Base-by-base conservation (phyloP, 495 filamentous ascomycete species). In the Chaetomium cochliodes region DNA sequence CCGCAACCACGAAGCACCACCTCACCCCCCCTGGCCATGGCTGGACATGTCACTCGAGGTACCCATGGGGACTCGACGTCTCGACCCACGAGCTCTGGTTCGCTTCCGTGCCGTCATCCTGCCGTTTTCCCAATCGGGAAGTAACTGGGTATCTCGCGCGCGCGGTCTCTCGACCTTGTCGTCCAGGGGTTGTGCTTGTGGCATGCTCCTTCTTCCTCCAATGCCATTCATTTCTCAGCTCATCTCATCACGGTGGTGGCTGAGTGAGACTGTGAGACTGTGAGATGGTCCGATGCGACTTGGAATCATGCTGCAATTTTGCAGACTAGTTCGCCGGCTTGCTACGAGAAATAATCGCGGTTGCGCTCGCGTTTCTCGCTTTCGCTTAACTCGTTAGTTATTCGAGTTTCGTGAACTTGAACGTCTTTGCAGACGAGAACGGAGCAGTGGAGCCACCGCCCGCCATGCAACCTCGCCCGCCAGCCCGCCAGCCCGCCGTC, bases 201-300 rank as follows among this genome's bases (percentile, higher is more conserved):
- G 9, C 6, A 37, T 37, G 33, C 33, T 37, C 33, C 33, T 37
- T 37, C 33, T 37, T 37, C 33, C 33, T 2, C 33, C 33, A 37
- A 37, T 37, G 33, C 33, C 5, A 7, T 37, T 37, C 5, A 7
- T 37, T 37, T 37, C 33, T 37, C 8, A 37, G 33, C 52, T 55
- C 28, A 54, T 54, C 51, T 54, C 26, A 55, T 55, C 52, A 53
- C 51, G 3, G 52, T 20, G 11, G 52, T 20, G 52, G 52, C 52
- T 55, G 53, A 56, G 53, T 41, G 33, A 56, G 33, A 30, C 33
- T 18, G 53, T 41, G 33, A 56, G 33, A 30, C 33, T 30, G 28
- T 30, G 28, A 30, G 28, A 30, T 30, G 28, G 3, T 6, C 28
- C 6, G 6, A 30, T 30, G 28, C 22, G 49, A 23, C 22, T 51